Evolutionary conservation across 164 flowering plant species (phyloP).

Genomic region (Vitis riparia): DNA sequence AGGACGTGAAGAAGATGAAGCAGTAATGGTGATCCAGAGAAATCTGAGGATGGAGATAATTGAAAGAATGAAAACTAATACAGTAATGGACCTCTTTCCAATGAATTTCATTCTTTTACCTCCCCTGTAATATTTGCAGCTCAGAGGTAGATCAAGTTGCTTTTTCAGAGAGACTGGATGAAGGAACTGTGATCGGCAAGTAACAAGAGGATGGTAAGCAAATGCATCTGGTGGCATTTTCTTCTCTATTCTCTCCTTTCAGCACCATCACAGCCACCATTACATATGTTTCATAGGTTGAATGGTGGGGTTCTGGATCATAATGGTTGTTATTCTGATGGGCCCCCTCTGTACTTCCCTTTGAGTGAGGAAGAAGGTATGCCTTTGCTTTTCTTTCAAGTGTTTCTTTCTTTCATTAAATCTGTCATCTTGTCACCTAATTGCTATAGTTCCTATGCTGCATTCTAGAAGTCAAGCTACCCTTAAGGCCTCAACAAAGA

Average conservation of each 20-base stretch:
- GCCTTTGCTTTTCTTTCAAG: slow-evolving; percentile 47
- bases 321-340: slow-evolving; percentile 1
- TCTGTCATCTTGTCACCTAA: slow-evolving; percentile 23
- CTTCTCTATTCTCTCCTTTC: slow-evolving; percentile 6
- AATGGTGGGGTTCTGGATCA: slow-evolving; percentile 5
- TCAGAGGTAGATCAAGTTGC: slow-evolving; percentile 4
- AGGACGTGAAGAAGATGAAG: slow-evolving; percentile 37
- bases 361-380: slow-evolving; percentile 46
- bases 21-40: slow-evolving; percentile 38
- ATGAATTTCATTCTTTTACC: slow-evolving; percentile 35
- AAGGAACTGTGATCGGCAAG: slow-evolving; percentile 14
- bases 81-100: slow-evolving; percentile 45
- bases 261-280: slow-evolving; percentile 11
- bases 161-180: slow-evolving; percentile 20
- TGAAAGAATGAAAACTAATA: slow-evolving; percentile 54
- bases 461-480: background rate
- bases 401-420: background rate
- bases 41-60: slow-evolving; percentile 56
- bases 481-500: background rate
- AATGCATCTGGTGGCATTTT: slow-evolving; percentile 32
- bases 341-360: background rate
- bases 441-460: slow-evolving; percentile 13
- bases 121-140: slow-evolving; percentile 13
- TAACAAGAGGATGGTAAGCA: slow-evolving; percentile 13
- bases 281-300: slow-evolving; percentile 3